Conservation (phyloP, 371 early-diverging fungal species). For the Actinomortierella ambigua region DNA sequence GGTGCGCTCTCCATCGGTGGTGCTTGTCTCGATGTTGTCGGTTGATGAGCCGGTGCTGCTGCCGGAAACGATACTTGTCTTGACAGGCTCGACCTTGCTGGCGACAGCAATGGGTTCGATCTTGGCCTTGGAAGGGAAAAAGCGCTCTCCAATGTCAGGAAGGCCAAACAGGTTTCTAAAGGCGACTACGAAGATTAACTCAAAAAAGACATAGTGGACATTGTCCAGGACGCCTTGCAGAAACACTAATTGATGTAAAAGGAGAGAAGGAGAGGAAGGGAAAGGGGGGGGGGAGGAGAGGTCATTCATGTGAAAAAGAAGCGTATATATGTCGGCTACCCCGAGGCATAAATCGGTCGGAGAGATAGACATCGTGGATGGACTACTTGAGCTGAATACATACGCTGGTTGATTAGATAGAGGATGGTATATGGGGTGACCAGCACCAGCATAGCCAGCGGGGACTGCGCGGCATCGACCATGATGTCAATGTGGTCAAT, state of each 20-base stretch:
- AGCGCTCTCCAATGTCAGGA: constrained; percentile 18
- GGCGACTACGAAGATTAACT: constrained; percentile 49
- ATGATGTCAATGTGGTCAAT: neutral
- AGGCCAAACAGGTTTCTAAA: constrained; percentile 43
- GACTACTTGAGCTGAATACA: neutral
- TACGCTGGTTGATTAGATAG: constrained; percentile 41
- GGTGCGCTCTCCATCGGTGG: neutral
- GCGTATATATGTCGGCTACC: too few relatives aligned
- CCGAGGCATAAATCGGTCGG: too few relatives aligned
- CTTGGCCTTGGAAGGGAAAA: constrained; percentile 17
- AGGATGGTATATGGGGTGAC: constrained; percentile 44
- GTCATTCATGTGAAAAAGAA: too few relatives aligned
- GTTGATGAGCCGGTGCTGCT: neutral
- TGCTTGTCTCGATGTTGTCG: constrained; percentile 2
- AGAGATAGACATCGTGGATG: too few relatives aligned
- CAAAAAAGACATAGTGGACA: constrained; percentile 54
- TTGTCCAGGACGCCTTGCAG: constrained; percentile 48
- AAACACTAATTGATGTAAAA: too few relatives aligned
- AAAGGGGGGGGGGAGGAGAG: too few relatives aligned
- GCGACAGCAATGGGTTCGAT: constrained; percentile 8
- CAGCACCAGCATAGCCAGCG: constrained; percentile 45
- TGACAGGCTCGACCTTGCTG: constrained; percentile 14
- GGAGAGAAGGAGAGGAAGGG: too few relatives aligned
- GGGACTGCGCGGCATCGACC: constrained; percentile 23
- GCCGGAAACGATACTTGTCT: constrained; percentile 12